Evolutionary conservation across 495 filamentous ascomycete species (phyloP).

Genomic region (Annulohypoxylon stygium): DNA sequence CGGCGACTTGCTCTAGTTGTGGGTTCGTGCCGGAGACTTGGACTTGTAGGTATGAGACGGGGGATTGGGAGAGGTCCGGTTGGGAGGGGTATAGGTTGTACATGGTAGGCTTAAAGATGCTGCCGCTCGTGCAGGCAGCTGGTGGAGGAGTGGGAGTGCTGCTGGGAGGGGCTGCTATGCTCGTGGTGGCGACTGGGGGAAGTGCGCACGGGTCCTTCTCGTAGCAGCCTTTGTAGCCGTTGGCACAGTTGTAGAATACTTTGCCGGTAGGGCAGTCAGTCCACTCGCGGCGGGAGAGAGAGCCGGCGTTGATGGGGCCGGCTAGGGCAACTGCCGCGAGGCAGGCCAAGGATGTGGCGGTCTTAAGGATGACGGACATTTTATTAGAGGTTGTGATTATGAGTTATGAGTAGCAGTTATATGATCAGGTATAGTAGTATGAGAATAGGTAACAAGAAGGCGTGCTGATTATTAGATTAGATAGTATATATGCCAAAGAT

Average conservation of each 20-base stretch:
- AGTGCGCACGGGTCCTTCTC: slow-evolving; percentile 38
- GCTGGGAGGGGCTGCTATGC: neutral
- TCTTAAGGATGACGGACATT: slow-evolving; percentile 42
- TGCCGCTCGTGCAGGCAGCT: slow-evolving; percentile 65
- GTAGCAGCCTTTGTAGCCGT: slow-evolving; percentile 41
- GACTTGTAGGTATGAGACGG: slow-evolving; percentile 49
- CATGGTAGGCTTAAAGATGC: slow-evolving; percentile 65
- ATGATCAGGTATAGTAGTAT: slow-evolving; percentile 1
- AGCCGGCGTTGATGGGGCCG: slow-evolving; percentile 17
- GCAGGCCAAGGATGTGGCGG: slow-evolving; percentile 35
- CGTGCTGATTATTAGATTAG: slow-evolving; percentile 11
- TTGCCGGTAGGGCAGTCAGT: slow-evolving; percentile 33
- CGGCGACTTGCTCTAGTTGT: slow-evolving; percentile 51
- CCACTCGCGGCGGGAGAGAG: slow-evolving; percentile 13
- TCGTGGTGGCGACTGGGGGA: slow-evolving; percentile 20
- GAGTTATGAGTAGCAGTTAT: neutral
- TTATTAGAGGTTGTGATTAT: neutral
- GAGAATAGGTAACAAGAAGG: neutral
- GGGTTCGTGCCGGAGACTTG: slow-evolving; percentile 41
- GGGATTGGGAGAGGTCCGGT: slow-evolving; percentile 58
- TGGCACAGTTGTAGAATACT: slow-evolving; percentile 38
- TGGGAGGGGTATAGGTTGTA: slow-evolving; percentile 64
- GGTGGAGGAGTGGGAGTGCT: neutral
- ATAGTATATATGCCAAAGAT: slow-evolving; percentile 19
- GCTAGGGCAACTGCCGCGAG: slow-evolving; percentile 32